A percentile compares a stretch with the other conserved stretches of the same genome.
Evolutionary conservation across 345 rosid species (phyloP).

Genomic region (Citrus trifoliata): DNA sequence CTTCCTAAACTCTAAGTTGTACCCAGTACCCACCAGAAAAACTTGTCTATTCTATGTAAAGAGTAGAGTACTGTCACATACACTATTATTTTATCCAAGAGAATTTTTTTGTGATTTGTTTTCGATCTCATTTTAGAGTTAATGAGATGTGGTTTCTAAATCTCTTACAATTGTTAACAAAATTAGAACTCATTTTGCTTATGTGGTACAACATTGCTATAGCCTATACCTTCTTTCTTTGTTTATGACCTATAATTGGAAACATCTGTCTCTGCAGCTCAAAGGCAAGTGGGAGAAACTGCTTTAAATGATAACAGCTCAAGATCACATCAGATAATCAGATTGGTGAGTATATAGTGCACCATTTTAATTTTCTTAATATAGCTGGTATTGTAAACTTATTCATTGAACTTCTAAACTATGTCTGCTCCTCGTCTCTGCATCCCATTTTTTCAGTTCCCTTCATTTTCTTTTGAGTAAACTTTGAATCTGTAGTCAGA

Average conservation of each 20-base stretch:
- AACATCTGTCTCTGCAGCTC: constrained; percentile 50
- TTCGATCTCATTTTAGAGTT: too few species aligned
- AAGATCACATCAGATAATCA: constrained; percentile 94
- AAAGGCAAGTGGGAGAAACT: constrained; percentile 97
- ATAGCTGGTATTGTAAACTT: neutral
- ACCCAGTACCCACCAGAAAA: neutral
- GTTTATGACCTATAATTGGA: neutral
- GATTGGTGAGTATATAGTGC: constrained; percentile 58
- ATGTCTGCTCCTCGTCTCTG: neutral
- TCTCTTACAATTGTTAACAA: neutral
- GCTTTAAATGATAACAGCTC: constrained; percentile 90
- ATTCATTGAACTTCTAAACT: neutral
- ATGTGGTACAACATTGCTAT: neutral
- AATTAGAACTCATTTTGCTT: neutral
- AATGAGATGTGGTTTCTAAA: neutral
- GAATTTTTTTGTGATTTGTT: neutral
- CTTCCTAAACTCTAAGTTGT: neutral
- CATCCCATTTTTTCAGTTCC: neutral
- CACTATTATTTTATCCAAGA: neutral
- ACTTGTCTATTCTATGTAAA: neutral
- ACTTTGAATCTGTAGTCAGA: neutral
- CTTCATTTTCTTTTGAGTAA: neutral
- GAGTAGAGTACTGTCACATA: neutral
- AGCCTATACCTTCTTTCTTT: neutral
- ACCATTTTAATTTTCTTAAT: neutral